Base-by-base conservation (phyloP, 1,139 yeast species). In the Saccharomyces hybrid region DNA sequence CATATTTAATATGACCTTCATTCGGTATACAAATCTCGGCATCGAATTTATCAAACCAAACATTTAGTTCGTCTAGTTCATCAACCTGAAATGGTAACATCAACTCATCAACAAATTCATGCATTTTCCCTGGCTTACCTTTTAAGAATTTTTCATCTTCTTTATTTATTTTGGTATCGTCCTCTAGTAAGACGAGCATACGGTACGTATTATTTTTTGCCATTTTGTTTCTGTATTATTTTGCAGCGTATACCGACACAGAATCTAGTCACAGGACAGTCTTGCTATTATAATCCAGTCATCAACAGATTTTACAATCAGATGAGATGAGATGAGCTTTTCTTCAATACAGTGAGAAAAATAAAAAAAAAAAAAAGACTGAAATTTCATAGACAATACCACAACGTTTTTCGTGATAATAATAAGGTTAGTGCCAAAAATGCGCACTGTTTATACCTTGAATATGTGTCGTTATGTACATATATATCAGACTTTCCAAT, bases 1-100 rank as follows among this genome's bases (percentile, higher is more conserved):
- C 88, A 63, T 84, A 84, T 64, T 83, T 83, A 58, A 84, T 79
- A 62, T 80, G 80, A 5, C 82, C 84, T 59, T 83, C 86, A 62
- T 84, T 83, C 29, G 88, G 88, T 57, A 80, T 75, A 32, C 88
- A 86, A 26, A 84, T 75, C 31, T 71, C 71, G 47, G 75, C 81
- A 64, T 84, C 89, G 62, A 84, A 84, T 52, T 70, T 71, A 63
- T 84, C 87, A 63, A 84, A 84, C 70, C 84, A 83, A 34, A 66
- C 69, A 62, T 84, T 83, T 64, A 83, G 69, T 58, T 79, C 83
- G 57, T 81, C 83, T 75, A 82, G 72, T 46, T 79, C 81, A 9
- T 82, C 81, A 46, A 78, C 79, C 6, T 68, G 68, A 19, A 73
- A 64, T 8, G 71, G 71, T 38, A 68, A 51, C 6, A 58, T 55